Base-by-base conservation (phyloP, 2,329 filamentous ascomycete species). In the Clonostachys byssicola region DNA sequence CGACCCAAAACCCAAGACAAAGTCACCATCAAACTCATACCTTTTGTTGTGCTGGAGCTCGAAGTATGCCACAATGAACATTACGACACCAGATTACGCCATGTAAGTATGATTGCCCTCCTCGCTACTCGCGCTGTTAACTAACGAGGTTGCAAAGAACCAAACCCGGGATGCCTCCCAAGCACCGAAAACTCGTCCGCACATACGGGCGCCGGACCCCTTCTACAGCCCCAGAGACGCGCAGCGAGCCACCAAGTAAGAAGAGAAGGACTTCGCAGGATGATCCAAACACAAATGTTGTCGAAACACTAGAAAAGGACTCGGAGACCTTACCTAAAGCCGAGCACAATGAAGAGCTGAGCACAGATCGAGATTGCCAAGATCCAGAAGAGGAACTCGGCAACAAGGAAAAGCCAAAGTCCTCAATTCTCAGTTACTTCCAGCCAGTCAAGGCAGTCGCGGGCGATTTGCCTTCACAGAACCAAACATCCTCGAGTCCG, bases 351-450 rank as follows among this genome's bases (percentile, higher is more conserved):
- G 18, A 41, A 41, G 38, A 33, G 45, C 14, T 23, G 20, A 34
- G 14, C 40, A 12, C 14, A 12, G 42, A 12, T n/a, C 13, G 20
- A 13, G 20, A 17, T 12, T 2, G 16, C 20, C 10, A 33, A 17
- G 35, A 6, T 10, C 33, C 12, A 23, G 13, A 14, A 18, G 38
- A 42, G 14, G 16, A 12, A 33, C 9, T 12, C 14, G 39, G 35
- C n/a, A 9, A 17, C 13, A n/a, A 42, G 42, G 39, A 42, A 17
- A 38, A 17, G 34, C 12, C 23, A 10, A 30, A 16, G 18, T 57
- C 59, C 0, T 70, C 68, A 0, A 73, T 73, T 6, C 51, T 72
- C 43, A 65, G 54, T 47, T 73, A 72, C 49, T 73, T 73, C 53
- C 66, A 66, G 36, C 68, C 63, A 3, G n/a, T 64, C 13, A 45